A percentile compares a stretch with the other conserved stretches of the same genome.
Evolutionary conservation across 139 green algal genomes (phyloP).

Genomic region (Microglena sp.): DNA sequence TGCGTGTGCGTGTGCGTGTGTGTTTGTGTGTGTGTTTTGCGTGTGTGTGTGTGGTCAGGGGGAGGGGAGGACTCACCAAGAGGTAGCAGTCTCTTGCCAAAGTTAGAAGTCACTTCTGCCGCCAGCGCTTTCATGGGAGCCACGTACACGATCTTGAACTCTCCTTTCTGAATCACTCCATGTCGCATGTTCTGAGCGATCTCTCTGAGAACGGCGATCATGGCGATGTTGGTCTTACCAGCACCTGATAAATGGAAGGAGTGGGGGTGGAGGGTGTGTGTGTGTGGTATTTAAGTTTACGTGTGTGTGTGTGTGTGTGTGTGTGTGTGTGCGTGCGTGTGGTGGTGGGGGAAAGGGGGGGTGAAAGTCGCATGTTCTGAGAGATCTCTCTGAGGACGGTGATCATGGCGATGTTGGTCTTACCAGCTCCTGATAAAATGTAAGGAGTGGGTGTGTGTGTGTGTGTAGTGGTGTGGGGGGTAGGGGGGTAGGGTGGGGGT

Average conservation of each 20-base stretch:
- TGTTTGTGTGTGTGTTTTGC: too few relatives aligned
- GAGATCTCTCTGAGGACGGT: constrained; percentile 78
- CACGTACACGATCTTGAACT: constrained; percentile 95
- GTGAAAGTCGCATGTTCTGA: constrained; percentile 58
- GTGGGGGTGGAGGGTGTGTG: too few relatives aligned
- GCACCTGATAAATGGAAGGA: too few relatives aligned
- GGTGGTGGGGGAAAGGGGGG: too few relatives aligned
- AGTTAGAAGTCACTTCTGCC: constrained; percentile 76
- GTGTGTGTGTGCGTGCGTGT: too few relatives aligned
- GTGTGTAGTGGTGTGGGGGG: too few relatives aligned
- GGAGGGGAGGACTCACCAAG: constrained; percentile 44
- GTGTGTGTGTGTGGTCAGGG: too few relatives aligned
- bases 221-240: constrained; percentile 99
- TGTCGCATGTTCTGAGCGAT: constrained; percentile 59
- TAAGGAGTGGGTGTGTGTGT: too few relatives aligned
- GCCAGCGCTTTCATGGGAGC: constrained; percentile 98
- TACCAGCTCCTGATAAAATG: constrained; percentile 86
- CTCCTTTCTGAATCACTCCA: constrained; percentile 52
- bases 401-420: constrained; percentile 99
- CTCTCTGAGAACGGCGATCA: constrained; percentile 90
- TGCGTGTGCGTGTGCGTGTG: too few relatives aligned
- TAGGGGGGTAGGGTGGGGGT: too few relatives aligned
- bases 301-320: too few relatives aligned
- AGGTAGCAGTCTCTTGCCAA: constrained; percentile 65
- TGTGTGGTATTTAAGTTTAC: too few relatives aligned